These are phyloP conservation scores for Penicillium fuscoglaucum DNA, from an alignment of 2,329 filamentous ascomycete genomes.

Conservation along the genomic window DNA sequence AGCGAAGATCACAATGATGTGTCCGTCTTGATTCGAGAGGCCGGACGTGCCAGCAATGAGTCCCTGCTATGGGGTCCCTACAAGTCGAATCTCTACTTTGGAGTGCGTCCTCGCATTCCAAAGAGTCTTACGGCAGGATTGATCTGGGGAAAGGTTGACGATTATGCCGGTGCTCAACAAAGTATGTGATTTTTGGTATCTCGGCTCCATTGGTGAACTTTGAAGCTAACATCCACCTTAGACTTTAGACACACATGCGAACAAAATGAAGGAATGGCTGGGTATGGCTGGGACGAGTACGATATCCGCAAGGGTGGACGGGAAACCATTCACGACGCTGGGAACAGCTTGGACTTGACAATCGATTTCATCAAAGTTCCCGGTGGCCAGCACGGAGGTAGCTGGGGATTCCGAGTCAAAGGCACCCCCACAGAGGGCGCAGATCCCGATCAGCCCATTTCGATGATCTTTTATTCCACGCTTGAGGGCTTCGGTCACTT, in stretches of 20 bases:
- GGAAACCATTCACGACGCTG: conserved; percentile 86
- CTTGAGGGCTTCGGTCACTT: conserved; percentile 74
- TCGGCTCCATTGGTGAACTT: background rate
- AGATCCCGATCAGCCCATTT: conserved; percentile 67
- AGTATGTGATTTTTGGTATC: conserved; percentile 56
- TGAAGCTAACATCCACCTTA: conserved; percentile 42
- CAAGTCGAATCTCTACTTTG: conserved; percentile 91
- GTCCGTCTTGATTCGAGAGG: conserved; percentile 41
- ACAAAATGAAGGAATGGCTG: conserved; percentile 88
- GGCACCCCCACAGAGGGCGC: conserved; percentile 73
- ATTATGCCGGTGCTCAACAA: conserved; percentile 70
- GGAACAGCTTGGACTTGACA: conserved; percentile 84
- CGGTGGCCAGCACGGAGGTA: conserved; percentile 80
- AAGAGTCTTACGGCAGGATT: conserved; percentile 79
- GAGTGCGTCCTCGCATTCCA: conserved; percentile 76
- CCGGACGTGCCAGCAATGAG: conserved; percentile 63
- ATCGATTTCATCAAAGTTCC: conserved; percentile 93
- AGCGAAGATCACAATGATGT: conserved; percentile 33
- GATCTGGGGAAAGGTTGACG: conserved; percentile 85
- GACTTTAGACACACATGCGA: conserved; percentile 93
- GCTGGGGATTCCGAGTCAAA: conserved; percentile 86
- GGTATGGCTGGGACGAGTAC: conserved; percentile 98
- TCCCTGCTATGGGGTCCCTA: conserved; percentile 96
- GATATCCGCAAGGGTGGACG: conserved; percentile 83
- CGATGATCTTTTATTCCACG: conserved; percentile 77